Conservation (phyloP, 2,329 filamentous ascomycete genomes). For the Leptosphaerulina australis region DNA sequence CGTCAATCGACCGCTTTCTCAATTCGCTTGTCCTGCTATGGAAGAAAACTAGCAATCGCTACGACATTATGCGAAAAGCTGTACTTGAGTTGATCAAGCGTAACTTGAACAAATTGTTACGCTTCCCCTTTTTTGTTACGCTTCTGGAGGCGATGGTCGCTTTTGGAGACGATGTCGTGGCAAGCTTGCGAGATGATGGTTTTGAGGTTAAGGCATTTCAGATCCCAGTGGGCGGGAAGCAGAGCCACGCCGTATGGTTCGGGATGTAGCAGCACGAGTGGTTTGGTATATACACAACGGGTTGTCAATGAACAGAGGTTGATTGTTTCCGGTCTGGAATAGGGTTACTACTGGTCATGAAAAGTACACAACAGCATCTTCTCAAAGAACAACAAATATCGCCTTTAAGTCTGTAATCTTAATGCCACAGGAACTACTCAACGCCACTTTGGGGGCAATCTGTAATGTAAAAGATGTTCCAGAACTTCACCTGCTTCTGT, state of each 20-base stretch:
- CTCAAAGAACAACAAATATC: too few relatives aligned
- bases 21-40: constrained; percentile 33
- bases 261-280: neutral
- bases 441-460: too few relatives aligned
- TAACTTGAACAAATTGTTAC: constrained; percentile 18
- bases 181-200: constrained; percentile 28
- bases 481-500: too few relatives aligned
- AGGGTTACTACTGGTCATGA: too few relatives aligned
- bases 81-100: constrained; percentile 28
- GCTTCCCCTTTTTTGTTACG: constrained; percentile 22
- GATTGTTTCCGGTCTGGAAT: too few relatives aligned
- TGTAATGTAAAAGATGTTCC: too few relatives aligned
- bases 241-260: constrained; percentile 2
- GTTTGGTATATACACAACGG: too few relatives aligned
- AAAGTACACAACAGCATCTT: too few relatives aligned
- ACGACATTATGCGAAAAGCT: constrained; percentile 24
- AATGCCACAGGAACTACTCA: too few relatives aligned
- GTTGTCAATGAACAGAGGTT: too few relatives aligned
- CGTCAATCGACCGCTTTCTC: constrained; percentile 21
- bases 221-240: neutral
- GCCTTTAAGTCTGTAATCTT: too few relatives aligned
- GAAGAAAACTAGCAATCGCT: constrained; percentile 23
- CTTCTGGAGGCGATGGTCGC: constrained; percentile 21
- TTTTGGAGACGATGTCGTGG: constrained; percentile 25
- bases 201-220: constrained; percentile 23